These are phyloP conservation scores for Alternaria postmessia DNA, from an alignment of 2,329 filamentous ascomycete species.

Conservation along the genomic window DNA sequence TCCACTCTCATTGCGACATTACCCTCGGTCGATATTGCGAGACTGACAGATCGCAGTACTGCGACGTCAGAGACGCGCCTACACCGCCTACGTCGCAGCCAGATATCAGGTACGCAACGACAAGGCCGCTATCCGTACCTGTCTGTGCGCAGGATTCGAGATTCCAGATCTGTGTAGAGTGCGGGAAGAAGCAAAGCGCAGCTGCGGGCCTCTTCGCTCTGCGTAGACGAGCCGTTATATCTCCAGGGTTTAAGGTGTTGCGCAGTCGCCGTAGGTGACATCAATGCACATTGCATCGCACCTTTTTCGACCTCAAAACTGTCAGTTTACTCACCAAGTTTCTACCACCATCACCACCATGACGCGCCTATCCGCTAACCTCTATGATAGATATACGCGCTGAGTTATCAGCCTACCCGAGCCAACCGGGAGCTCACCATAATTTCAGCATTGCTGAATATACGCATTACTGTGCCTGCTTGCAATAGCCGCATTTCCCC, in stretches of 20 bases:
- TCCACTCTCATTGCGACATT: slow-evolving; percentile 43
- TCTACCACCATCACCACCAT: slow-evolving; percentile 12
- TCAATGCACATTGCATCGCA: slow-evolving; percentile 24
- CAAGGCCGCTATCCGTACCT: slow-evolving; percentile 36
- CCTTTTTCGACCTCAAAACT: slow-evolving; percentile 16
- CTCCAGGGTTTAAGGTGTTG: slow-evolving; percentile 44
- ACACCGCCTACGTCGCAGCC: slow-evolving; percentile 43
- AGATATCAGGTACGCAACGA: slow-evolving; percentile 35
- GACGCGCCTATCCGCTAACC: slow-evolving; percentile 29
- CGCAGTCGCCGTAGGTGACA: slow-evolving; percentile 40
- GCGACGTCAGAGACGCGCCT: slow-evolving; percentile 30
- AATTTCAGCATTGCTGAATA: slow-evolving; percentile 39
- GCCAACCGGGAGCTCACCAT: slow-evolving; percentile 25
- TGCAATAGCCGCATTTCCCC: slow-evolving; percentile 26
- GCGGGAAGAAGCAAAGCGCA: slow-evolving; percentile 50
- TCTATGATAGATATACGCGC: slow-evolving; percentile 18
- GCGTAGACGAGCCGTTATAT: slow-evolving; percentile 41
- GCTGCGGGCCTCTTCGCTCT: slow-evolving; percentile 33
- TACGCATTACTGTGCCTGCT: slow-evolving; percentile 36
- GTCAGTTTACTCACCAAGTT: slow-evolving; percentile 18
- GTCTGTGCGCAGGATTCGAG: slow-evolving; percentile 47
- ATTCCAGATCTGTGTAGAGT: slow-evolving; percentile 46
- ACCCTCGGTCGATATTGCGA: slow-evolving; percentile 35
- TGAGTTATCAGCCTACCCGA: slow-evolving; percentile 26
- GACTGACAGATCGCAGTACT: slow-evolving; percentile 47